A percentile compares a stretch with the other conserved stretches of the same genome.
Conservation (phyloP, 2,329 filamentous ascomycete species). For the Clonostachys solani region DNA sequence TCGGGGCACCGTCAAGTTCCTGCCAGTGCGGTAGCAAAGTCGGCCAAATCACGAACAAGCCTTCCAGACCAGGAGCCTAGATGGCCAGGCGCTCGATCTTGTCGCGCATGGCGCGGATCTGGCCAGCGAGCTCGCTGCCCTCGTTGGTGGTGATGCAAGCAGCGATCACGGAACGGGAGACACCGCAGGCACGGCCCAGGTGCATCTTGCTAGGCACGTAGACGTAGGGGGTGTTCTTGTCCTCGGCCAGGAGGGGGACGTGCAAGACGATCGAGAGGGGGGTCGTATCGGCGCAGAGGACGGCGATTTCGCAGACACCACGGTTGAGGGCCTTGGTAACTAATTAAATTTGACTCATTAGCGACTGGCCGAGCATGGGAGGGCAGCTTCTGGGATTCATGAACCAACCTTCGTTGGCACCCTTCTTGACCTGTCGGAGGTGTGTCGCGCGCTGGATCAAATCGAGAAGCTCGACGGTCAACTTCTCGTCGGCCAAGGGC, state of each 20-base stretch:
- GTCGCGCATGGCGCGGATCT: constrained; percentile 86
- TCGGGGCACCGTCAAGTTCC: too few relatives aligned
- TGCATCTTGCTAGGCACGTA: constrained; percentile 77
- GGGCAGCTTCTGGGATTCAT: background rate
- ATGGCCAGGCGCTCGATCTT: constrained; percentile 96
- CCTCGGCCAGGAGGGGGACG: constrained; percentile 79
- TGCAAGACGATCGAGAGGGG: constrained; percentile 87
- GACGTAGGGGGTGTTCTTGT: constrained; percentile 46
- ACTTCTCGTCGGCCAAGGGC: constrained; percentile 67
- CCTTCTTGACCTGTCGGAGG: constrained; percentile 77
- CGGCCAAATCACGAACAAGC: background rate
- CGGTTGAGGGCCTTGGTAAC: constrained; percentile 84
- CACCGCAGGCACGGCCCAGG: constrained; percentile 85
- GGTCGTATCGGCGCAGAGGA: constrained; percentile 83
- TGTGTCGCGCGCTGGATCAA: constrained; percentile 70
- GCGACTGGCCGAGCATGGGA: background rate
- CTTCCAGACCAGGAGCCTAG: constrained; percentile 38
- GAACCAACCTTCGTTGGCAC: constrained; percentile 66
- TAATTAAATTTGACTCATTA: constrained; percentile 9
- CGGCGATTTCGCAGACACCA: constrained; percentile 83
- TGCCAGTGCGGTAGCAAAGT: too few relatives aligned
- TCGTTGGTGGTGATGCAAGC: constrained; percentile 90
- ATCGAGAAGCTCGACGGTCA: constrained; percentile 80
- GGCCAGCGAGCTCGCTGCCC: constrained; percentile 77
- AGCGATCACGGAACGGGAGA: constrained; percentile 82